Base-by-base conservation (phyloP, 2,329 filamentous ascomycete genomes). In the Penicillium griseofulvum region DNA sequence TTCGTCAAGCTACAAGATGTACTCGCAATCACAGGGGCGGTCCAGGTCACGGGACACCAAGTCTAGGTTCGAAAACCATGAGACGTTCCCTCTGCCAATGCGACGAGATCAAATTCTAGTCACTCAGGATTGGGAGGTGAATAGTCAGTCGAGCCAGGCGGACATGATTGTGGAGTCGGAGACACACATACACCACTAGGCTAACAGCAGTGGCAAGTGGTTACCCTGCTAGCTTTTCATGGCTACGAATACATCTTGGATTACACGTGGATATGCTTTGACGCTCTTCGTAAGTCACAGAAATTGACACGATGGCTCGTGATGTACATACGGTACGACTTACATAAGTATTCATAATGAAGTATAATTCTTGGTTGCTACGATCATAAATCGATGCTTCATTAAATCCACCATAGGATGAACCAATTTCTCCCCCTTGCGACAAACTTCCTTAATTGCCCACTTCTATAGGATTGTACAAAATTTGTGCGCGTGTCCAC, bases 61-160 rank as follows among this genome's bases (percentile, higher is more conserved):
- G 14, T 24, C 4, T 17, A 26, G 17, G n/a, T n/a, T 29, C 2
- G 29, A 36, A 17, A 38, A 4, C 9, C 17, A 39, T 5, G n/a
- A 28, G 11, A 28, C 5, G 1, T 26, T 38, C 12, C 22, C 41
- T 17, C 24, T 43, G 16, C 39, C 28, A 8, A 34, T 44, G 8
- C 29, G 24, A 37, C 24, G 19, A 17, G 42, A 56, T 31, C 53
- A 51, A 14, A 56, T 58, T 37, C 42, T 56, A 4, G 53, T 58
- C 12, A 58, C 56, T 8, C 43, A 49, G 17, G 54, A 58, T 22
- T 58, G 56, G 56, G 56, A 58, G 42, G 53, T 58, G 1, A 53
- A 53, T 31, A 58, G 56, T 16, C 49, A 58, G 31, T 58, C 53
- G 6, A 58, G 56, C 37, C 49, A 51, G 37, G 37, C 56, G 31